Percentiles rank a stretch among this genome's conserved stretches.
Evolutionary conservation across 495 filamentous ascomycete genomes (phyloP).

Genomic region (Pseudotulostoma volvatum): DNA sequence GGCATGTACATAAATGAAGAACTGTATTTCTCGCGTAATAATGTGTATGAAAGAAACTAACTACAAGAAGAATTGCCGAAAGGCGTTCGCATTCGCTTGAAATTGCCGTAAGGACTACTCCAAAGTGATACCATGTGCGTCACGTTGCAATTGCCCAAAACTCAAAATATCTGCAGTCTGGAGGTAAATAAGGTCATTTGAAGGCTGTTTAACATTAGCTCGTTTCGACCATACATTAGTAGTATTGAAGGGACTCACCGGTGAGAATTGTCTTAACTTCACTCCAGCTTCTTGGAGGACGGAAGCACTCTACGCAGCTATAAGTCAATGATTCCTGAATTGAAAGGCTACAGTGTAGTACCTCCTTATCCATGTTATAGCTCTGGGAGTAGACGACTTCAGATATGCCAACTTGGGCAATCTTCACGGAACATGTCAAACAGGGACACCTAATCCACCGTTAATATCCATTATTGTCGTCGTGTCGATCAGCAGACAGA

Average conservation of each 20-base stretch:
- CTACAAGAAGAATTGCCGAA: too few relatives aligned
- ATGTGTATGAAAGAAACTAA: too few relatives aligned
- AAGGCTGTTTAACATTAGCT: slow-evolving; percentile 17
- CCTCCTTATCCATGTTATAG: slow-evolving; percentile 77
- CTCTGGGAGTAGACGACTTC: slow-evolving; percentile 90
- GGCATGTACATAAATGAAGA: too few relatives aligned
- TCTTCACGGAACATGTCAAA: slow-evolving; percentile 96
- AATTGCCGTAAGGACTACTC: too few relatives aligned
- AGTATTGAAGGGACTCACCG: slow-evolving; percentile 34
- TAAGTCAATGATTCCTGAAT: neutral
- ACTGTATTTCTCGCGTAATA: too few relatives aligned
- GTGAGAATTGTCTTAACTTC: slow-evolving; percentile 61
- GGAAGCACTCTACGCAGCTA: slow-evolving; percentile 42
- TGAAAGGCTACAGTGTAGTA: slow-evolving; percentile 14
- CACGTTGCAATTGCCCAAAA: too few relatives aligned
- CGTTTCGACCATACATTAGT: neutral
- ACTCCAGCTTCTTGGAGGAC: slow-evolving; percentile 66
- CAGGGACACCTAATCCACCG: slow-evolving; percentile 85
- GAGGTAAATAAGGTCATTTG: slow-evolving; percentile 33
- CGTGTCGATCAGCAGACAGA: neutral
- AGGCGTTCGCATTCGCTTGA: too few relatives aligned
- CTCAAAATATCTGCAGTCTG: slow-evolving; percentile 7
- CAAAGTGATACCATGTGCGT: too few relatives aligned
- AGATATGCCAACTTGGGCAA: slow-evolving; percentile 82
- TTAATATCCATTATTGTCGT: neutral